Conservation (phyloP, 192 early-diverging fungal genomes). For the Kappamyces sp. region DNA sequence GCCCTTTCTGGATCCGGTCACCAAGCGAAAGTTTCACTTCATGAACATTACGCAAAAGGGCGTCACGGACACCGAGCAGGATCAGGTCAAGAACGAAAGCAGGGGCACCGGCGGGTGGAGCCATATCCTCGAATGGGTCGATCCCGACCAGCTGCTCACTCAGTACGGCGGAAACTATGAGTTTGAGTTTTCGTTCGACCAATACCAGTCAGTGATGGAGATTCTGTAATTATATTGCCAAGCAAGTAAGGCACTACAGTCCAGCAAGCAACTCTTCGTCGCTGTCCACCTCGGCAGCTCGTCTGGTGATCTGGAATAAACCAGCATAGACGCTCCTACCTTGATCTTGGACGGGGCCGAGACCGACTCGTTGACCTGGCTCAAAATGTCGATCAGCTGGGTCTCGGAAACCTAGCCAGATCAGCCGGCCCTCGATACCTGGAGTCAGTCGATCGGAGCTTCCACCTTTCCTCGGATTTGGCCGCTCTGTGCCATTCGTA, state of each 20-base stretch:
- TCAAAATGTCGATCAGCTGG: conserved; percentile 79
- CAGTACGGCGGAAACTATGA: conserved; percentile 69
- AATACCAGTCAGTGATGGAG: conserved; percentile 55
- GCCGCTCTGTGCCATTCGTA: conserved; percentile 81
- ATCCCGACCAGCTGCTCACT: conserved; percentile 52
- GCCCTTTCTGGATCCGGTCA: conserved; percentile 88
- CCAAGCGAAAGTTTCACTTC: conserved; percentile 79
- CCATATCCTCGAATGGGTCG: conserved; percentile 47
- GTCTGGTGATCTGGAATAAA: background rate
- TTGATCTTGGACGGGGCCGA: conserved; percentile 67
- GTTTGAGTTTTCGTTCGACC: conserved; percentile 62
- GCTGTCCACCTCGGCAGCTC: conserved; percentile 1
- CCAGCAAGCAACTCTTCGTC: conserved; percentile 4
- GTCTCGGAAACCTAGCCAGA: conserved; percentile 56
- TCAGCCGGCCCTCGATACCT: background rate
- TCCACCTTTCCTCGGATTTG: conserved; percentile 67
- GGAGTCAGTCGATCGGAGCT: too few relatives aligned
- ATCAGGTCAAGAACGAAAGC: too few relatives aligned
- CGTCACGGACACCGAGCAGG: background rate
- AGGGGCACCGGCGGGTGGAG: conserved; percentile 35
- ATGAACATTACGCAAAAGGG: conserved; percentile 49
- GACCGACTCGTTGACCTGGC: conserved; percentile 71
- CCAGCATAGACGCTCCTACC: conserved; percentile 38
- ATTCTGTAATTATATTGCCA: background rate
- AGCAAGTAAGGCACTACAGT: background rate